Evolutionary conservation across 108 stramenopile genomes (phyloP).

Genomic region (Cyclotella cryptica): DNA sequence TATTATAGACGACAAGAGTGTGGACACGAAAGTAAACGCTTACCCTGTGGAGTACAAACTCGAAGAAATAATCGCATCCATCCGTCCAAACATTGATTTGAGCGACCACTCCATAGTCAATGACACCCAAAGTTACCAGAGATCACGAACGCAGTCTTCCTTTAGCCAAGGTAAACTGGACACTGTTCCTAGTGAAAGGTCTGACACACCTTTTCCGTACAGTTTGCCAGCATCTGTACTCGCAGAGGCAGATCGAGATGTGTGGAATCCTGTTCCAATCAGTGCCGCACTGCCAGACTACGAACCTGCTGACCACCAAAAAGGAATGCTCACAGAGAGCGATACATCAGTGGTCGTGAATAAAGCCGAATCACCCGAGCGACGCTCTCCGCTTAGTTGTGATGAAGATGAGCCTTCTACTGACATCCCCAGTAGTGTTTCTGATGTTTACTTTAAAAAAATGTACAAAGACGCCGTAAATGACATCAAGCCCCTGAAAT

Average conservation of each 20-base stretch:
- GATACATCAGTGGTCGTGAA: background rate
- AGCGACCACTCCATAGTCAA: background rate
- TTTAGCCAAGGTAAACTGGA: slow-evolving; percentile 14
- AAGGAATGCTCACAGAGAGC: background rate
- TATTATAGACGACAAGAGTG: background rate
- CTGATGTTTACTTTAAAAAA: background rate
- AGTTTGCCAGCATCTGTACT: slow-evolving; percentile 33
- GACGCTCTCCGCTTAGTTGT: background rate
- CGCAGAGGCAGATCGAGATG: slow-evolving; percentile 41
- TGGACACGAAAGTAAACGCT: background rate
- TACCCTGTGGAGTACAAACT: slow-evolving; percentile 20
- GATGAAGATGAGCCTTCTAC: background rate
- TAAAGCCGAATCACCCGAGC: background rate
- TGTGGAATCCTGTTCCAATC: slow-evolving; percentile 28
- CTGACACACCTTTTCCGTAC: slow-evolving; percentile 17
- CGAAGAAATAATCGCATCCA: slow-evolving; percentile 37
- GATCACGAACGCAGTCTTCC: slow-evolving; percentile 5
- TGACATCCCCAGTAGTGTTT: background rate
- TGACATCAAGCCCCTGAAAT: background rate
- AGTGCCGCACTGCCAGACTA: background rate
- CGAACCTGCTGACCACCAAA: background rate
- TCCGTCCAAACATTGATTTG: slow-evolving; percentile 40
- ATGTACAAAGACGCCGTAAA: background rate
- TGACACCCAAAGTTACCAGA: background rate
- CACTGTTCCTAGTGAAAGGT: background rate